Evolutionary conservation across 441 rosid species (phyloP).

Genomic region (Euphorbia schlechtendalii): DNA sequence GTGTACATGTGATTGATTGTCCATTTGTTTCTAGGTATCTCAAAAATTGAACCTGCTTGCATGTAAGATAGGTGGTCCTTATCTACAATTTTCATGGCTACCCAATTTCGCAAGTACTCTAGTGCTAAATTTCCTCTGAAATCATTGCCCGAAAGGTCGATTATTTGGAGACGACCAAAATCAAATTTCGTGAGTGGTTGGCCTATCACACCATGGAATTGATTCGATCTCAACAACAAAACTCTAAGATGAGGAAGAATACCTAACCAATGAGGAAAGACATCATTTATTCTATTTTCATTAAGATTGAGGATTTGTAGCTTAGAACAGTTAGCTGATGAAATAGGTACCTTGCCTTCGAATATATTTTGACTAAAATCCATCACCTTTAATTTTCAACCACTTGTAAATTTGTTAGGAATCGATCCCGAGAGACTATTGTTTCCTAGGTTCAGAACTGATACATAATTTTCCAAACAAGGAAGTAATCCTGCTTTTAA

Average conservation of each 20-base stretch:
- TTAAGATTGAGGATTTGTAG: slow-evolving; percentile 14
- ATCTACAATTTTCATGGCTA: slow-evolving; percentile 39
- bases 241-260: slow-evolving; percentile 11
- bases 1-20: too few species aligned
- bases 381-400: not conserved
- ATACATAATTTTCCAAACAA: slow-evolving; percentile 14
- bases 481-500: slow-evolving; percentile 4
- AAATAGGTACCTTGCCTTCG: slow-evolving; percentile 6
- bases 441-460: slow-evolving; percentile 1
- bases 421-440: slow-evolving; percentile 14
- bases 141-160: slow-evolving; percentile 42
- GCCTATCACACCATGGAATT: slow-evolving; percentile 16
- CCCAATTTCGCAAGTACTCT: slow-evolving; percentile 34
- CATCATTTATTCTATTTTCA: slow-evolving; percentile 24
- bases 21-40: too few species aligned
- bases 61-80: slow-evolving; percentile 18
- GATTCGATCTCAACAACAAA: slow-evolving; percentile 19
- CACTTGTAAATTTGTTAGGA: not conserved
- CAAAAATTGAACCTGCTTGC: not conserved
- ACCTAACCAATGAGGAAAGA: slow-evolving; percentile 35
- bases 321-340: slow-evolving; percentile 11
- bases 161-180: slow-evolving; percentile 33
- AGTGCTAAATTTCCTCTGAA: slow-evolving; percentile 40
- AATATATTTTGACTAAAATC: slow-evolving; percentile 15
- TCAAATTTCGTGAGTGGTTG: slow-evolving; percentile 2